Evolutionary conservation across 768 basidiomycete genomes (phyloP).

Genomic region (Boletus vermiculosoides): DNA sequence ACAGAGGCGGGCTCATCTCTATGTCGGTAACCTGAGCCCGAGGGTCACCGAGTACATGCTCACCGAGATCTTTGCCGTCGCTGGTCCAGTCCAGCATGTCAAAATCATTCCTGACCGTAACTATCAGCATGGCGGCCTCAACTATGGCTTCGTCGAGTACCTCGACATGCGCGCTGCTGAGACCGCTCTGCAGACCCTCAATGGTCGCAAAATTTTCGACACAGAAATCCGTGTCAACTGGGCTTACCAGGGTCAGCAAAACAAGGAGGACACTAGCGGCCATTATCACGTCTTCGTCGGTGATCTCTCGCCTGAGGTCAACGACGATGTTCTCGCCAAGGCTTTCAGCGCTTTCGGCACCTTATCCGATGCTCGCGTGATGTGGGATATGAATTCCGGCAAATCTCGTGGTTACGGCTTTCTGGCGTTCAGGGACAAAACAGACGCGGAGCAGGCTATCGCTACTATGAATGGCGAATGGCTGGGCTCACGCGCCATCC

Average conservation of each 20-base stretch:
- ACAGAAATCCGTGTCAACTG: conserved; percentile 99
- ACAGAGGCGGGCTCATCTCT: conserved; percentile 93
- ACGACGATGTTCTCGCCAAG: conserved; percentile 93
- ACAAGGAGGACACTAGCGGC: conserved; percentile 97
- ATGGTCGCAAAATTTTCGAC: conserved; percentile 99
- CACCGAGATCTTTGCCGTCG: conserved; percentile 95
- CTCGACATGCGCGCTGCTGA: conserved; percentile 98
- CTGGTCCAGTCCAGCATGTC: conserved; percentile 96
- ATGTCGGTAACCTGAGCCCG: conserved; percentile 97
- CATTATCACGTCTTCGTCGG: conserved; percentile 99
- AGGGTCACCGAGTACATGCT: conserved; percentile 99
- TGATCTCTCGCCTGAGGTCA: conserved; percentile 99
- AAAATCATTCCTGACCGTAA: conserved; percentile 99
- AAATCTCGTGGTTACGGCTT: conserved; percentile 98
- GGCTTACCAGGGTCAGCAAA: conserved; percentile 98
- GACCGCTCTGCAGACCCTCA: conserved; percentile 97
- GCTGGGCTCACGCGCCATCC: conserved; percentile 96
- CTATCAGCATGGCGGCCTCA: conserved; percentile 98
- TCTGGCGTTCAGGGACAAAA: conserved; percentile 97
- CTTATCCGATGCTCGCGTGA: conserved; percentile 95
- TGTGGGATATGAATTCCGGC: conserved; percentile 99
- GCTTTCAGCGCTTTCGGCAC: conserved; percentile 97
- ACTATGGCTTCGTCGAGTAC: conserved; percentile 99
- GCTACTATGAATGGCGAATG: conserved; percentile 99
- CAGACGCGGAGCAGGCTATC: conserved; percentile 98